phyloP scores from a whole-genome alignment of 768 basidiomycete genomes.

The Dendrothele bispora region DNA sequence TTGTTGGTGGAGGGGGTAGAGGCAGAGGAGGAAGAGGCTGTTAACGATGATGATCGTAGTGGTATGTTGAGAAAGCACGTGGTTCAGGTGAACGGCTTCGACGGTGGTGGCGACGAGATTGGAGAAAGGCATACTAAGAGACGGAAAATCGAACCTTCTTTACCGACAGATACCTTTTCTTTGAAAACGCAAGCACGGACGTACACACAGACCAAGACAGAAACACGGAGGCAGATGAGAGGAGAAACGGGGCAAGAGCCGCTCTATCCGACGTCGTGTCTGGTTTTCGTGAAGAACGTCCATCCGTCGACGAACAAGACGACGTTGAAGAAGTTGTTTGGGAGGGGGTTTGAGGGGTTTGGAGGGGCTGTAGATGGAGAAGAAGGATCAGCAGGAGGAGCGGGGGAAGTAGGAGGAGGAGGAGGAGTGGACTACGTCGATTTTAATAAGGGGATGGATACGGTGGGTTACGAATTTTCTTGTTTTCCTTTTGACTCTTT shows the following conservation, averaged over 20 bases:
- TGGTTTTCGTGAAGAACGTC: conserved; percentile 70
- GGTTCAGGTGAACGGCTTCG: background rate
- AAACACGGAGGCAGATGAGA: conserved; percentile 1
- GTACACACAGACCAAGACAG: no score
- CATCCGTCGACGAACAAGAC: conserved; percentile 83
- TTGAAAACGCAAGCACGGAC: background rate
- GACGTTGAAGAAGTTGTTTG: conserved; percentile 62
- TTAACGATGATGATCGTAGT: background rate
- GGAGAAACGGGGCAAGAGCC: no score
- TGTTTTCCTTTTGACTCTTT: background rate
- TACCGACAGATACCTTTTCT: background rate
- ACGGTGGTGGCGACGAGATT: background rate
- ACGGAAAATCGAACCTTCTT: background rate
- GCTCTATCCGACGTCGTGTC: conserved; percentile 61
- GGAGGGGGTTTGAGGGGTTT: conserved; percentile 32
- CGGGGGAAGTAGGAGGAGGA: no score
- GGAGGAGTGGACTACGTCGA: conserved; percentile 75
- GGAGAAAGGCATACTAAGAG: background rate
- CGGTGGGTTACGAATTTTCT: conserved; percentile 40
- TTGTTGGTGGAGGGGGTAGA: conserved; percentile 25
- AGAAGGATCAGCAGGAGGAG: conserved; percentile 5
- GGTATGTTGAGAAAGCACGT: no score
- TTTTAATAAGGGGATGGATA: conserved; percentile 74
- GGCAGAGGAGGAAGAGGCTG: conserved; percentile 16
- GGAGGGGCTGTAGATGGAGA: background rate